Percentiles rank a stretch among this genome's conserved stretches.
These are phyloP conservation scores for Pythium myriotylum DNA, from an alignment of 352 stramenopile genomes.

Conservation along the genomic window DNA sequence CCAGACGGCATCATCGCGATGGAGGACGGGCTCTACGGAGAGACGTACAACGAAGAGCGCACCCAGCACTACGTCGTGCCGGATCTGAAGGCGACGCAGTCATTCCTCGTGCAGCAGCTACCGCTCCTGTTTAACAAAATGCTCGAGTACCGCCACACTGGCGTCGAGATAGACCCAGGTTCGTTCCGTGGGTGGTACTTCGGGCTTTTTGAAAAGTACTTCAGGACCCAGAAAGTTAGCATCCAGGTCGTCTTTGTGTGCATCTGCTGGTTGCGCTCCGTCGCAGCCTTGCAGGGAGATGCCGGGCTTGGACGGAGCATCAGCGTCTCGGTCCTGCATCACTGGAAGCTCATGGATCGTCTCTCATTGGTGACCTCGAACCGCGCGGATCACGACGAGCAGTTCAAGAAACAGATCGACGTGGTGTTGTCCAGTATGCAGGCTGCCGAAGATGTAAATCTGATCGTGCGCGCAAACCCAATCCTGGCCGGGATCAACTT, in stretches of 20 bases:
- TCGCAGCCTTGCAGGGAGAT: slow-evolving; percentile 11
- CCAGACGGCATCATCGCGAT: too few relatives aligned
- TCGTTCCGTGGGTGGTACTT: slow-evolving; percentile 6
- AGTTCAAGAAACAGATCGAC: too few relatives aligned
- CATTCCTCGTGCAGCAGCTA: slow-evolving; percentile 13
- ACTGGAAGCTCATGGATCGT: slow-evolving; percentile 2
- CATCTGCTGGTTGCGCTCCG: slow-evolving; percentile 14
- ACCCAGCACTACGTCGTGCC: slow-evolving; percentile 11
- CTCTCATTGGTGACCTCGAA: too few relatives aligned
- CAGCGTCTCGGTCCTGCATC: slow-evolving; percentile 13
- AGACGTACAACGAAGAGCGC: slow-evolving; percentile 10
- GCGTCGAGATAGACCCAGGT: not conserved
- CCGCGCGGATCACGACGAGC: too few relatives aligned
- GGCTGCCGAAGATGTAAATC: too few relatives aligned
- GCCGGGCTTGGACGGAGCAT: not conserved
- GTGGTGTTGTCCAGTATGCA: too few relatives aligned
- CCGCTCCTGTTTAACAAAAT: not conserved
- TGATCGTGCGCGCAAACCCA: too few relatives aligned
- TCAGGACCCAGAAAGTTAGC: not conserved
- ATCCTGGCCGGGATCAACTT: not conserved
- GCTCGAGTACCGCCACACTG: too few relatives aligned
- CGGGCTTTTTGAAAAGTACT: not conserved
- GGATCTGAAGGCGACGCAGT: slow-evolving; percentile 1
- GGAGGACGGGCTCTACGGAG: too few relatives aligned
- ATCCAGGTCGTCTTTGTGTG: slow-evolving; percentile 10